phyloP scores from a whole-genome alignment of 805 yeast species.

The Teunomyces kruisii region DNA sequence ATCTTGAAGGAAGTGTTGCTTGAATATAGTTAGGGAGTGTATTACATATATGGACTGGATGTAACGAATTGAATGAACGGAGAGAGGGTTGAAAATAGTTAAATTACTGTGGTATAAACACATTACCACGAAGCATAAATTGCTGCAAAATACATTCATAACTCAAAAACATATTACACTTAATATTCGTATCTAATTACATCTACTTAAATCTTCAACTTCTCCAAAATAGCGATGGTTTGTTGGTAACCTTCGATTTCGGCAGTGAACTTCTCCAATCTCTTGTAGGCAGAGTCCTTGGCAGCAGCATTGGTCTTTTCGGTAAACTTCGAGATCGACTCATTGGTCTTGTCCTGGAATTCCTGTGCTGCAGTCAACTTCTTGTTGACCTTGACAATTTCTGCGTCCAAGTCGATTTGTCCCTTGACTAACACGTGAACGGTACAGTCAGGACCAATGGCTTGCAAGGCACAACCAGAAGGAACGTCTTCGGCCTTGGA shows the following conservation, averaged over 20 bases:
- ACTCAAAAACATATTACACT: not conserved
- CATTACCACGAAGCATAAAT: too few relatives aligned
- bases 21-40: constrained; percentile 5
- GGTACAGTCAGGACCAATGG: constrained; percentile 76
- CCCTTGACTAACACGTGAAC: constrained; percentile 95
- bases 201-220: constrained; percentile 51
- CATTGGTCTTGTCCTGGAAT: constrained; percentile 61
- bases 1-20: constrained; percentile 31
- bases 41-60: too few relatives aligned
- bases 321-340: constrained; percentile 78
- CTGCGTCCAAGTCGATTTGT: constrained; percentile 88
- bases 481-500: constrained; percentile 60
- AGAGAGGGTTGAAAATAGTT: too few relatives aligned
- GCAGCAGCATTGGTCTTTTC: constrained; percentile 83
- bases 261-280: constrained; percentile 70
- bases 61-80: too few relatives aligned
- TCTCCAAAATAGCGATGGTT: constrained; percentile 81
- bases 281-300: constrained; percentile 68
- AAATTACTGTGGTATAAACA: too few relatives aligned
- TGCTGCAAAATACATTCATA: not conserved
- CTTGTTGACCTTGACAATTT: constrained; percentile 77
- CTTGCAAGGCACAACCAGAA: constrained; percentile 83
- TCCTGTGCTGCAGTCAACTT: constrained; percentile 68
- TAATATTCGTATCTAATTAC: constrained; percentile 5
- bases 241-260: constrained; percentile 89